These are phyloP conservation scores for Neonectria faginata DNA, from an alignment of 2,329 filamentous ascomycete species.

Conservation along the genomic window DNA sequence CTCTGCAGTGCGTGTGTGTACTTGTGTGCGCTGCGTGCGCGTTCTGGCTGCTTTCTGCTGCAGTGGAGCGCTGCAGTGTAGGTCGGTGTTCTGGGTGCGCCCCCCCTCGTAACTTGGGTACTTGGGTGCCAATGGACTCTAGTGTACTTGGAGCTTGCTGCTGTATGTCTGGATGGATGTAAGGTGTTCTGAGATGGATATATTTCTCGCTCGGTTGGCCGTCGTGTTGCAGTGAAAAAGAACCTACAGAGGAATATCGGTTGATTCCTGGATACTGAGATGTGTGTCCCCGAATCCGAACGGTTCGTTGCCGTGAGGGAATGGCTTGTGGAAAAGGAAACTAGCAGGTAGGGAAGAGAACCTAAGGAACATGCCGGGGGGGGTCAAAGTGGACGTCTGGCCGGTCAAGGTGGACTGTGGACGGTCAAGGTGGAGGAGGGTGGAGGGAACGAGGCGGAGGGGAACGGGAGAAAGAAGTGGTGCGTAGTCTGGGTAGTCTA, in stretches of 20 bases:
- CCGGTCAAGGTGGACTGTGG: slow-evolving; percentile 1
- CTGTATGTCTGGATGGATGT: no score
- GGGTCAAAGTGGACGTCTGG: not conserved
- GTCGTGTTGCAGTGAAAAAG: no score
- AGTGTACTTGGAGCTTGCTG: slow-evolving; percentile 6
- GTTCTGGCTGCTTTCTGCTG: no score
- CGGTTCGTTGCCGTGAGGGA: slow-evolving; percentile 8
- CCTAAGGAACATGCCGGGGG: slow-evolving; percentile 18
- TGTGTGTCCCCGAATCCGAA: not conserved
- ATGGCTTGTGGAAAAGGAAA: slow-evolving; percentile 13
- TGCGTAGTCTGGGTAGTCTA: not conserved
- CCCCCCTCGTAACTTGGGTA: not conserved
- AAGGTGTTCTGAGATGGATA: no score
- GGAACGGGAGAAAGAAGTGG: slow-evolving; percentile 1
- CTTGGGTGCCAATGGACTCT: no score
- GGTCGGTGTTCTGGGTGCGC: not conserved
- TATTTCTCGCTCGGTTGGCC: no score
- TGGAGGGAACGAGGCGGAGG: slow-evolving; percentile 22
- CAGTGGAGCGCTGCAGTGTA: not conserved
- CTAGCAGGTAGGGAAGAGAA: slow-evolving; percentile 9
- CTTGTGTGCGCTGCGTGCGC: slow-evolving; percentile 5
- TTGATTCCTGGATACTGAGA: slow-evolving; percentile 4
- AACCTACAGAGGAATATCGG: not conserved
- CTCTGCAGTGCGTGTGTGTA: not conserved
- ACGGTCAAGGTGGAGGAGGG: slow-evolving; percentile 17